A percentile compares a stretch with the other conserved stretches of the same genome.
Evolutionary conservation across 2,329 filamentous ascomycete species (phyloP).

Genomic region (Davidsoniella australis): DNA sequence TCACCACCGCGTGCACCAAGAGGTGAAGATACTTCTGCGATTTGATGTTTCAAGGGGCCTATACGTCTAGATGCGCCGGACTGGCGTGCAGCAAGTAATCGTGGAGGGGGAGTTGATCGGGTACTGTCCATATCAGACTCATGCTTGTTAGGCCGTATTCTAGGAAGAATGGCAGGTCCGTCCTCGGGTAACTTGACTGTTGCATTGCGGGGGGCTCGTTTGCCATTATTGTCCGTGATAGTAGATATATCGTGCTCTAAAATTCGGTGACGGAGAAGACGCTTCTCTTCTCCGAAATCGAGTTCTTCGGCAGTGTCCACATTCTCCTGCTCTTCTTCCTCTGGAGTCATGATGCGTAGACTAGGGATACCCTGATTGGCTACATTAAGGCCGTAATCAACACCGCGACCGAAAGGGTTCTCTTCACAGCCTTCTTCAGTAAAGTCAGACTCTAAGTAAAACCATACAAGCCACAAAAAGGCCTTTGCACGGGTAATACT

Average conservation of each 20-base stretch:
- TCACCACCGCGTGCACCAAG: slow-evolving; percentile 33
- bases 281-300: slow-evolving; percentile 54
- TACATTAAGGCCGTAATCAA: slow-evolving; percentile 46
- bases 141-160: slow-evolving; percentile 46
- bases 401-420: slow-evolving; percentile 71
- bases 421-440: slow-evolving; percentile 70
- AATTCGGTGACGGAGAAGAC: slow-evolving; percentile 57
- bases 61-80: slow-evolving; percentile 15
- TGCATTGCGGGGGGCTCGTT: slow-evolving; percentile 29
- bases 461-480: slow-evolving; percentile 98
- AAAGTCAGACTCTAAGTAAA: slow-evolving; percentile 93
- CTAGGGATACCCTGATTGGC: slow-evolving; percentile 53
- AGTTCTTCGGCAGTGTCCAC: slow-evolving; percentile 55
- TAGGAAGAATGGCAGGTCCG: slow-evolving; percentile 40
- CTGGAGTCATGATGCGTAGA: slow-evolving; percentile 46
- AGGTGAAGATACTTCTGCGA: slow-evolving; percentile 44
- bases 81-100: slow-evolving; percentile 6
- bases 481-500: slow-evolving; percentile 71
- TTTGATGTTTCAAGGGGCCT: slow-evolving; percentile 37
- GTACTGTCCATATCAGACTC: slow-evolving; percentile 31
- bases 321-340: slow-evolving; percentile 53
- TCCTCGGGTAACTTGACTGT: slow-evolving; percentile 29
- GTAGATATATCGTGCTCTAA: slow-evolving; percentile 59
- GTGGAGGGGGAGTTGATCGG: slow-evolving; percentile 24
- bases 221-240: slow-evolving; percentile 42